Evolutionary conservation across 2,329 filamentous ascomycete genomes (phyloP).

Genomic region (Amesomyces nigricolor): DNA sequence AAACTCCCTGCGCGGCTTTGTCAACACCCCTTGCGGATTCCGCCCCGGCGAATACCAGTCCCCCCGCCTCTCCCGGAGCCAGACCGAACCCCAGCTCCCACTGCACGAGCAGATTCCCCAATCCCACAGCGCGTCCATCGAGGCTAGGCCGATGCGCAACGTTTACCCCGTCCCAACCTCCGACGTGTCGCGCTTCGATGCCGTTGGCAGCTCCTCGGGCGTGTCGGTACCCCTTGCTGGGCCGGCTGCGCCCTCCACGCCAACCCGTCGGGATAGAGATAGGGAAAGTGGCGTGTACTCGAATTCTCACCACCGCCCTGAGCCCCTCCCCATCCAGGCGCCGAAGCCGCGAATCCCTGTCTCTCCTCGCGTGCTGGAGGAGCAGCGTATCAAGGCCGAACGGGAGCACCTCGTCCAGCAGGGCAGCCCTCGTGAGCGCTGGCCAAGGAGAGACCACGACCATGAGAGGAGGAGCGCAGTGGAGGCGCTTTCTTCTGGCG

Average conservation of each 20-base stretch:
- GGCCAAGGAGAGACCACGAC: slow-evolving; percentile 23
- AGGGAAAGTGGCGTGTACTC: neutral
- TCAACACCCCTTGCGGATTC: slow-evolving; percentile 53
- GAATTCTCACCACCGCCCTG: slow-evolving; percentile 38
- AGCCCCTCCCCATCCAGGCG: slow-evolving; percentile 69
- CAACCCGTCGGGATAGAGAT: slow-evolving; percentile 8
- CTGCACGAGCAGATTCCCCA: slow-evolving; percentile 34
- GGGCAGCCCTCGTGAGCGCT: slow-evolving; percentile 16
- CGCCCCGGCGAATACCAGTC: slow-evolving; percentile 29
- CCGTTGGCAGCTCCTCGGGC: slow-evolving; percentile 46
- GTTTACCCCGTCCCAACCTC: slow-evolving; percentile 62
- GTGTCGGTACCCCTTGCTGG: slow-evolving; percentile 31
- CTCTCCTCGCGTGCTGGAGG: slow-evolving; percentile 60
- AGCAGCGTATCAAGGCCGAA: slow-evolving; percentile 32
- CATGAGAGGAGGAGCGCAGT: slow-evolving; percentile 19
- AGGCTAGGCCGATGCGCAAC: slow-evolving; percentile 48
- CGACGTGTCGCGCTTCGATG: slow-evolving; percentile 60
- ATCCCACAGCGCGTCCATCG: slow-evolving; percentile 34
- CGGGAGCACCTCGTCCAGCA: neutral
- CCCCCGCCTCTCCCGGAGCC: slow-evolving; percentile 23
- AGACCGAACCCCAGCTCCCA: slow-evolving; percentile 19
- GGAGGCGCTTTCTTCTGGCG: slow-evolving; percentile 13
- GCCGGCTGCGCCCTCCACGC: slow-evolving; percentile 1
- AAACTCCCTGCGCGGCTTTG: slow-evolving; percentile 54
- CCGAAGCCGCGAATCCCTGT: slow-evolving; percentile 75